Evolutionary conservation across 768 basidiomycete species (phyloP).

Genomic region (Leccinum olivaceopallidum): DNA sequence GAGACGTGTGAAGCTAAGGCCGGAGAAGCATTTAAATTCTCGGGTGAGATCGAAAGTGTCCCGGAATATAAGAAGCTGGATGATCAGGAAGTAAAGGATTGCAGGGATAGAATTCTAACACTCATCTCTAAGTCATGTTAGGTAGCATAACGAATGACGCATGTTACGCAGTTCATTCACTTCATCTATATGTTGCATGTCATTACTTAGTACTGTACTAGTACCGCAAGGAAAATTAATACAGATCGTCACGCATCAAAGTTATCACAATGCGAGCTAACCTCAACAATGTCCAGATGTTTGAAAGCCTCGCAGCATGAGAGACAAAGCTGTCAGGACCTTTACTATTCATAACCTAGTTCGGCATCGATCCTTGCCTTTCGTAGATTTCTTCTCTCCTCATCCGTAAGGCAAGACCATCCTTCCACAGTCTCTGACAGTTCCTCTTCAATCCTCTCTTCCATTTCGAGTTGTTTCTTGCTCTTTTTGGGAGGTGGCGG

Average conservation of each 20-base stretch:
- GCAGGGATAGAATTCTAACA: constrained; percentile 21
- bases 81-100: constrained; percentile 18
- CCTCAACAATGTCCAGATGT: background rate
- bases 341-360: constrained; percentile 51
- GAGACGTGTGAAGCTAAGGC: constrained; percentile 14
- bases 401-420: constrained; percentile 44
- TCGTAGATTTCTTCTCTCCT: constrained; percentile 52
- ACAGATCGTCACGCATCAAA: background rate
- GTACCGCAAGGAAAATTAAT: background rate
- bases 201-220: background rate
- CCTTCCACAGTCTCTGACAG: constrained; percentile 72
- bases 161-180: background rate
- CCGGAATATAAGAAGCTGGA: constrained; percentile 13
- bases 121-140: constrained; percentile 14
- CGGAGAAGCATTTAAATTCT: constrained; percentile 11
- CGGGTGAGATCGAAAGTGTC: constrained; percentile 23
- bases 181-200: constrained; percentile 3
- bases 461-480: constrained; percentile 73
- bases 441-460: constrained; percentile 83
- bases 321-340: background rate
- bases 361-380: constrained; percentile 65
- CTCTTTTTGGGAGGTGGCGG: constrained; percentile 75
- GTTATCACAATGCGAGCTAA: constrained; percentile 2
- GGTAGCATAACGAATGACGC: background rate
- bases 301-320: background rate